Evolutionary conservation across 768 basidiomycete genomes (phyloP).

Genomic region (Kwoniella bestiolae): DNA sequence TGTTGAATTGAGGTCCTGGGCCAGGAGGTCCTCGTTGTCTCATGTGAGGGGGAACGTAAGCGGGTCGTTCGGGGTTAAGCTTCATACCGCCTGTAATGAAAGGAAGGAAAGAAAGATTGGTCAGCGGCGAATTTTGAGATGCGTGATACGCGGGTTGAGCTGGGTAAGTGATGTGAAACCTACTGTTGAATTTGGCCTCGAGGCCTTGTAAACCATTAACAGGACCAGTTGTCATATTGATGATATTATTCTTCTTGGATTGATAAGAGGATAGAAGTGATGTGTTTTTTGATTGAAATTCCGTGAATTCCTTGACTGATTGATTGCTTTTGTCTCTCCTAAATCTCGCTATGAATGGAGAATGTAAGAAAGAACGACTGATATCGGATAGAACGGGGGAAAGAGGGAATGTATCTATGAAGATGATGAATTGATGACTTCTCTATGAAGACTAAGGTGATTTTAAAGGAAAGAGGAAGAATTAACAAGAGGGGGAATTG

Average conservation of each 20-base stretch:
- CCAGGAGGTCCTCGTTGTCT: constrained; percentile 42
- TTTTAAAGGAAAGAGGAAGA: constrained; percentile 16
- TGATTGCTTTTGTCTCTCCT: constrained; percentile 6
- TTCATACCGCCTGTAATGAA: constrained; percentile 36
- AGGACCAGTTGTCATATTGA: constrained; percentile 41
- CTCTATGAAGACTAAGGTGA: constrained; percentile 9
- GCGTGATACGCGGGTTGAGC: not conserved
- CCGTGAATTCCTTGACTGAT: not conserved
- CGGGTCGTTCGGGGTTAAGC: constrained; percentile 57
- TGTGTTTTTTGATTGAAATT: constrained; percentile 4
- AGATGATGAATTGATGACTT: not conserved
- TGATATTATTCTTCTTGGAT: constrained; percentile 1
- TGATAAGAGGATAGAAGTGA: not conserved
- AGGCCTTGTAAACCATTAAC: constrained; percentile 40
- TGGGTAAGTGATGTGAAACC: constrained; percentile 21
- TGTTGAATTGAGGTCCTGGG: constrained; percentile 39
- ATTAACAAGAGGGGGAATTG: constrained; percentile 11
- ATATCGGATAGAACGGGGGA: constrained; percentile 9
- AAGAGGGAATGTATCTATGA: not conserved
- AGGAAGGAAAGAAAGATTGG: not conserved
- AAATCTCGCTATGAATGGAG: constrained; percentile 18
- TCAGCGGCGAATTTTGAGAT: constrained; percentile 7
- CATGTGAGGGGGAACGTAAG: constrained; percentile 59
- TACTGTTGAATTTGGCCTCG: constrained; percentile 53
- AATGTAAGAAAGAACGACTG: constrained; percentile 31